phyloP scores from a whole-genome alignment of 495 filamentous ascomycete species.

The Hyaloscypha hepaticicola region DNA sequence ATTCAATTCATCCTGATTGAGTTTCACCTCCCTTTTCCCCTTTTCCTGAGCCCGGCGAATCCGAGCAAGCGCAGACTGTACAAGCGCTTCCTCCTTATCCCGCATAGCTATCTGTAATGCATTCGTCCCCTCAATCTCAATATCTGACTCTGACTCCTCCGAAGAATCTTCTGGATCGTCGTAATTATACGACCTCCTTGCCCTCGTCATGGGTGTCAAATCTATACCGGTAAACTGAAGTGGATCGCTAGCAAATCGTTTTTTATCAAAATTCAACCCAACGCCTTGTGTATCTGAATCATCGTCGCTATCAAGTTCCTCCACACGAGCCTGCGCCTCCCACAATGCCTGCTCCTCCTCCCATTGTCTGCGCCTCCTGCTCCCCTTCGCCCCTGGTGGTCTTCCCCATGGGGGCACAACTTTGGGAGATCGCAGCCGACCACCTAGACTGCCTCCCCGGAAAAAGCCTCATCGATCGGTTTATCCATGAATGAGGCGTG shows the following conservation, averaged over 20 bases:
- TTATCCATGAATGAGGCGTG: constrained; percentile 97
- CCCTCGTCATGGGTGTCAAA: constrained; percentile 37
- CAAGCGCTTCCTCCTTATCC: constrained; percentile 69
- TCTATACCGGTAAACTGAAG: constrained; percentile 63
- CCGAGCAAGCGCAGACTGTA: constrained; percentile 70
- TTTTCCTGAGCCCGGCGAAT: constrained; percentile 72
- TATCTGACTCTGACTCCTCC: constrained; percentile 35
- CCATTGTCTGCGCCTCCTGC: constrained; percentile 56
- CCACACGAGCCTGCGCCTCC: constrained; percentile 54
- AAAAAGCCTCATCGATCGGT: constrained; percentile 99
- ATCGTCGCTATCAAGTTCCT: constrained; percentile 72
- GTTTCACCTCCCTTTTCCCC: constrained; percentile 72
- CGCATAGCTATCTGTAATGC: constrained; percentile 54
- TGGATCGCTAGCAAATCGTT: constrained; percentile 56
- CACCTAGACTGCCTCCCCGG: constrained; percentile 99
- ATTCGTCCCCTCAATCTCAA: constrained; percentile 54
- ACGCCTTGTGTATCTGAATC: constrained; percentile 61
- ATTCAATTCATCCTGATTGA: constrained; percentile 71
- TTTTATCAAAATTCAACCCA: constrained; percentile 44
- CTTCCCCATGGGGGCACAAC: constrained; percentile 95
- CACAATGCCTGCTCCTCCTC: constrained; percentile 47
- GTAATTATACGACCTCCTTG: constrained; percentile 44
- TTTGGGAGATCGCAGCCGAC: constrained; percentile 99
- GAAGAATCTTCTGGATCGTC: constrained; percentile 51
- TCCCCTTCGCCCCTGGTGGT: constrained; percentile 85